A percentile compares a stretch with the other conserved stretches of the same genome.
Evolutionary conservation across 1,284 basidiomycete species (phyloP).

Genomic region (Austroboletus niveus): DNA sequence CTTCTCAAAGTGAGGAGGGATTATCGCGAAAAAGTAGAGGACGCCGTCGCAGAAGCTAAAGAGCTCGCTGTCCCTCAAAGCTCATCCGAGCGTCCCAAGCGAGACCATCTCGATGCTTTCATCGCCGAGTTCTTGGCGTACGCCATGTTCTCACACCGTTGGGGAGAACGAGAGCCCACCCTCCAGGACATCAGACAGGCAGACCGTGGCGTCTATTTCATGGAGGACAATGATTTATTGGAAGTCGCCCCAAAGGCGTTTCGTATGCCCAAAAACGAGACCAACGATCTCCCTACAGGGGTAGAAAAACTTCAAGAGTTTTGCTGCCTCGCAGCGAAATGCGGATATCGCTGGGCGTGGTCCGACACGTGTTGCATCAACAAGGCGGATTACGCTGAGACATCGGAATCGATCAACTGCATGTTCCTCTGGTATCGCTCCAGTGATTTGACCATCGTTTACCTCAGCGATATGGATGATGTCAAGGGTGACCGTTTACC

Average conservation of each 20-base stretch:
- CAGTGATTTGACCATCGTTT: constrained; percentile 25
- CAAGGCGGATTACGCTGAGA: constrained; percentile 16
- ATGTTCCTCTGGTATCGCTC: constrained; percentile 26
- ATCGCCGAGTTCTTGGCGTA: constrained; percentile 19
- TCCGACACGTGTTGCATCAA: constrained; percentile 27
- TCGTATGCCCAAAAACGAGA: background rate
- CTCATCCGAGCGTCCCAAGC: background rate
- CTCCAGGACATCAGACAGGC: constrained; percentile 14
- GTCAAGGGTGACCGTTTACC: constrained; percentile 13
- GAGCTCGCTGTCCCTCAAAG: constrained; percentile 1
- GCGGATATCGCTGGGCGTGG: constrained; percentile 26
- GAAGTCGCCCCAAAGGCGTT: background rate
- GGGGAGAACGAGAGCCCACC: constrained; percentile 16
- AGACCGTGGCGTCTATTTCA: constrained; percentile 13
- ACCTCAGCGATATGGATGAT: constrained; percentile 23
- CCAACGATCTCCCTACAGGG: background rate
- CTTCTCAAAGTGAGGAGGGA: constrained; percentile 15
- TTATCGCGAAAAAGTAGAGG: constrained; percentile 10
- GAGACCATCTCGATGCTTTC: constrained; percentile 12
- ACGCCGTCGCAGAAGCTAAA: constrained; percentile 10
- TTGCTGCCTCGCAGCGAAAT: constrained; percentile 18
- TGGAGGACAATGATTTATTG: background rate
- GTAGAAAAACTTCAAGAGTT: constrained; percentile 24
- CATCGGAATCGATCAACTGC: constrained; percentile 21
- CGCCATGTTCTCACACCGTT: constrained; percentile 25